phyloP scores from a whole-genome alignment of 805 yeast species.

The Isabelozyma rhagii region DNA sequence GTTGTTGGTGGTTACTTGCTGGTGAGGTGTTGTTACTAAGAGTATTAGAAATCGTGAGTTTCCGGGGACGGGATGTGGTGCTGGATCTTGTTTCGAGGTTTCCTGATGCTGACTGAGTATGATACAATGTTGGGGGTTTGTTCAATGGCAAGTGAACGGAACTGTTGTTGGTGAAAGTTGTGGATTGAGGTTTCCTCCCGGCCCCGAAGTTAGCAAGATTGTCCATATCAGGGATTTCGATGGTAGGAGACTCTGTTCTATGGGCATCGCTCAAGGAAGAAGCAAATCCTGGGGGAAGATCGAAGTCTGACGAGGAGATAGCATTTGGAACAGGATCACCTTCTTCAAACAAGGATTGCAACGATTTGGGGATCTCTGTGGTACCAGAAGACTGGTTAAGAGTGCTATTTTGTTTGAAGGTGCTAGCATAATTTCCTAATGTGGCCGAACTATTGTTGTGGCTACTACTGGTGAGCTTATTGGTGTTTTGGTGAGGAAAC shows the following conservation, averaged over 20 bases:
- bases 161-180: neutral
- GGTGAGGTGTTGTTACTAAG: slow-evolving; percentile 12
- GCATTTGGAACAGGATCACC: slow-evolving; percentile 10
- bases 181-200: slow-evolving; percentile 2
- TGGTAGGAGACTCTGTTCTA: slow-evolving; percentile 54
- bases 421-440: slow-evolving; percentile 1
- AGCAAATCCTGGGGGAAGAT: slow-evolving; percentile 9
- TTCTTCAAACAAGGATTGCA: slow-evolving; percentile 67
- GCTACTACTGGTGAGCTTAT: slow-evolving; percentile 13
- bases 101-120: slow-evolving; percentile 43
- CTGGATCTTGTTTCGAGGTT: slow-evolving; percentile 29
- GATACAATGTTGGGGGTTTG: slow-evolving; percentile 43
- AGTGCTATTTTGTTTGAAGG: neutral
- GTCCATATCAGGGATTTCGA: slow-evolving; percentile 71
- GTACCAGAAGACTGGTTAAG: neutral
- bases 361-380: slow-evolving; percentile 66
- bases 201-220: slow-evolving; percentile 21
- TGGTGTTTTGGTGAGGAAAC: slow-evolving; percentile 7
- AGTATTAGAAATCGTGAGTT: slow-evolving; percentile 38
- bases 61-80: slow-evolving; percentile 27
- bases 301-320: slow-evolving; percentile 3
- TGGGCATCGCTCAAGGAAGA: slow-evolving; percentile 11
- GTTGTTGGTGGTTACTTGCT: slow-evolving; percentile 15
- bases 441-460: slow-evolving; percentile 11
- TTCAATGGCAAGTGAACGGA: slow-evolving; percentile 21